A percentile compares a stretch with the other conserved stretches of the same genome.
Conservation (phyloP, 192 early-diverging fungal species). For the Podila epigama region DNA sequence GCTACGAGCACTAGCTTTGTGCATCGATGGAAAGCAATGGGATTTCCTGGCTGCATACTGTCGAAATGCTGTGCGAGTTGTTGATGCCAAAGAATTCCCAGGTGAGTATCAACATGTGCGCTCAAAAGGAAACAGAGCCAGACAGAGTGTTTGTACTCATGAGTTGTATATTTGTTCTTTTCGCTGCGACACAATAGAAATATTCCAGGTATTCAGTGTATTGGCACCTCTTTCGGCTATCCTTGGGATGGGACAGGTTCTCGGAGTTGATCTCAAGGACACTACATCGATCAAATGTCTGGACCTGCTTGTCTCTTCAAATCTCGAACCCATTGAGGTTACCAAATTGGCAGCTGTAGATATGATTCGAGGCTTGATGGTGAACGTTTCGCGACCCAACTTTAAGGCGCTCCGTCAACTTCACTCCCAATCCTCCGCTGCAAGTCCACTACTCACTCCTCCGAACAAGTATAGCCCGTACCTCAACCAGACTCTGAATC, state of each 20-base stretch:
- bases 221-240: constrained; percentile 28
- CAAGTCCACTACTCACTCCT: too few species aligned
- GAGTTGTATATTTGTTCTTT: not conserved
- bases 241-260: constrained; percentile 5
- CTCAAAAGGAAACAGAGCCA: too few species aligned
- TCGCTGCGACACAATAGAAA: not conserved
- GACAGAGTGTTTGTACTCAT: not conserved
- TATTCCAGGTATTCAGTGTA: constrained; percentile 36
- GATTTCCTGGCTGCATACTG: constrained; percentile 32
- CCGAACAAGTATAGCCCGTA: too few species aligned
- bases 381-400: constrained; percentile 1
- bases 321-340: constrained; percentile 19
- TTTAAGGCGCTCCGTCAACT: not conserved
- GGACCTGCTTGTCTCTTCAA: constrained; percentile 24
- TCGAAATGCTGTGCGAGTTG: constrained; percentile 8
- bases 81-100: constrained; percentile 13
- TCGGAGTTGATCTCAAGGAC: constrained; percentile 26
- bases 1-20: constrained; percentile 27
- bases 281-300: constrained; percentile 14
- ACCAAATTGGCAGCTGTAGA: constrained; percentile 29
- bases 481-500: too few species aligned
- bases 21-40: constrained; percentile 34
- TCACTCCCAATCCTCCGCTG: not conserved
- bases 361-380: constrained; percentile 39
- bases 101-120: constrained; percentile 10